These are phyloP conservation scores for Chlorella sorokiniana DNA, from an alignment of 139 green algal genomes.

Conservation along the genomic window DNA sequence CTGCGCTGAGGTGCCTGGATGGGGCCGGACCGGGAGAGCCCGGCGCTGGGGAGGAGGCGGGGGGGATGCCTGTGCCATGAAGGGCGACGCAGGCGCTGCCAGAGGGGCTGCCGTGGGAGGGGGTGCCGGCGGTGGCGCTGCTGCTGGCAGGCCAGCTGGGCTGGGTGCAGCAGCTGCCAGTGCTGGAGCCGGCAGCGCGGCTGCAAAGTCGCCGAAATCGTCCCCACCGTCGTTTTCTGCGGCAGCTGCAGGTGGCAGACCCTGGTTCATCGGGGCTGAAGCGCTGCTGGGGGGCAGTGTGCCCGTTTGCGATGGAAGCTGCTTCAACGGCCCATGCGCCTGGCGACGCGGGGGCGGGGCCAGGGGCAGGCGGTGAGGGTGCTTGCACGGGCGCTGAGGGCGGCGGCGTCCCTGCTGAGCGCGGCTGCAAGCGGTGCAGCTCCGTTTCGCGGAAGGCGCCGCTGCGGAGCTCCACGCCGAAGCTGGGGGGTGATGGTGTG, in stretches of 20 bases:
- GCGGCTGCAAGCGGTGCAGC: neutral
- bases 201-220: neutral
- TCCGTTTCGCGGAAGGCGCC: neutral
- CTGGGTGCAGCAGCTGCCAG: neutral
- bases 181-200: neutral
- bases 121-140: neutral
- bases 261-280: neutral
- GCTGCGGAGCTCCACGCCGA: neutral
- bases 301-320: neutral
- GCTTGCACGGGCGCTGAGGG: too few species aligned
- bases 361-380: neutral
- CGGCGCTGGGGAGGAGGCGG: neutral
- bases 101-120: too few species aligned
- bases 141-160: neutral
- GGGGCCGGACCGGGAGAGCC: too few species aligned
- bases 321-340: neutral
- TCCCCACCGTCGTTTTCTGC: neutral
- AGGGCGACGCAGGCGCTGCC: neutral
- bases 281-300: neutral
- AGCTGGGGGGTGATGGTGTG: neutral
- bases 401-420: neutral
- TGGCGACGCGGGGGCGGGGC: neutral
- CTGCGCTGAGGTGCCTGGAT: too few species aligned
- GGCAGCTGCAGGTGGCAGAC: neutral
- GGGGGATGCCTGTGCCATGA: neutral